Base-by-base conservation (phyloP, 2,329 filamentous ascomycete species). In the Daldinia sp. region DNA sequence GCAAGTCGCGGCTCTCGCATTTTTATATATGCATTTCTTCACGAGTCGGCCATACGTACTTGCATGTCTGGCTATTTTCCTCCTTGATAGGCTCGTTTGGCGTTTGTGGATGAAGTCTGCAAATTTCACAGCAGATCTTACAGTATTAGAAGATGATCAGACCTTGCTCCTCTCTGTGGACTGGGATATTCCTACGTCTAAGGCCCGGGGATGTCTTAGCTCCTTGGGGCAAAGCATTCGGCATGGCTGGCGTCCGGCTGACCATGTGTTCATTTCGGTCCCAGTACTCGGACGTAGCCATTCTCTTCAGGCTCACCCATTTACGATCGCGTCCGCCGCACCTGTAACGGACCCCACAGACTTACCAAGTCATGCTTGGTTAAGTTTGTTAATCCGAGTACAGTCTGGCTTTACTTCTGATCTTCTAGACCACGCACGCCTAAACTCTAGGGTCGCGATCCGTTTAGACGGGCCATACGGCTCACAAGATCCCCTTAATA, bases 381-480 rank as follows among this genome's bases (percentile, higher is more conserved):
- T 90, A 68, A 82, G 82, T 12, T 83, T 92, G 12, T 82, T 90
- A 30, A 86, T 91, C 68, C 85, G 89, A 68, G 84, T 86, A 4
- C 85, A 88, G 70, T 78, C 83, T 50, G 88, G 89, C 12, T 91
- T 91, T 78, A 88, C 89, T 0, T 78, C 79, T 2, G 83, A 84
- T 57, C 82, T 91, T 7, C 81, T 90, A 1, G 73, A 79, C 35
- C 80, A 88, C 72, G 87, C 88, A 1, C 79, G 78, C 7, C 72
- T 77, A 0, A 81, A 86, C 64, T 72, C 80, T 5, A 80, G 81
- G 1, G 80, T 85, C 0, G 71, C 74, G 1, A 80, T 90, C 26
- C 82, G 85, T 6, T 77, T 91, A n/a, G 88, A 92, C 70, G 89
- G 89, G 0, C 89, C 89, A 0, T 91, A 92, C 72, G 89, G 89